Conservation (phyloP, 2,329 filamentous ascomycete species). For the Fusarium oligoseptatum region DNA sequence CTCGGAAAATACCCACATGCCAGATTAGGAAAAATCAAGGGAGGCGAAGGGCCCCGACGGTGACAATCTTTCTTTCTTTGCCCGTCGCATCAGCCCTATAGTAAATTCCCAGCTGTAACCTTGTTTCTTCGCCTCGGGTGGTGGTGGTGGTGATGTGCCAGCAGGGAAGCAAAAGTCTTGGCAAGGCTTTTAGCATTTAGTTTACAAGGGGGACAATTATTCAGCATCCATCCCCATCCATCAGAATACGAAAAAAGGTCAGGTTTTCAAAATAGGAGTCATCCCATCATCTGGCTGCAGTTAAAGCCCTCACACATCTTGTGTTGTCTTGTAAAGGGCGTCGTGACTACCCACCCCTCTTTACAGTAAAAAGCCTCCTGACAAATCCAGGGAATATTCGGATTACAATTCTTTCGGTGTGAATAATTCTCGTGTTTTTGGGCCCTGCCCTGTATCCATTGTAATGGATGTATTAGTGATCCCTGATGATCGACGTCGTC, state of each 20-base stretch:
- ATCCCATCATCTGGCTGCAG: neutral
- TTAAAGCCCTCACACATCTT: slow-evolving; percentile 5
- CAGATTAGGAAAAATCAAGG: slow-evolving; percentile 10
- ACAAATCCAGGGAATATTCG: slow-evolving; percentile 21
- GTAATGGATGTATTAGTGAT: slow-evolving; percentile 4
- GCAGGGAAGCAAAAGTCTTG: slow-evolving; percentile 1
- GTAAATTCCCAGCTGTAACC: neutral
- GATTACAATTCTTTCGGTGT: slow-evolving; percentile 3
- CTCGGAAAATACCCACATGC: slow-evolving; percentile 10
- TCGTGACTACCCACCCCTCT: slow-evolving; percentile 15
- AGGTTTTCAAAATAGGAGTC: neutral
- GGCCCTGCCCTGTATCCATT: neutral
- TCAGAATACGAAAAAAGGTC: neutral
- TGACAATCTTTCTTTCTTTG: neutral
- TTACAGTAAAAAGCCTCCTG: slow-evolving; percentile 2
- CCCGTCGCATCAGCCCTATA: slow-evolving; percentile 29
- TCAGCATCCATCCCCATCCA: neutral
- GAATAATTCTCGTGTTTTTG: slow-evolving; percentile 11
- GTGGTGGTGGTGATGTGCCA: neutral
- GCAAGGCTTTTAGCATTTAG: neutral
- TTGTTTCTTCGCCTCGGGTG: neutral
- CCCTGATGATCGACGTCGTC: slow-evolving; percentile 28
- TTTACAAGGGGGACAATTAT: neutral
- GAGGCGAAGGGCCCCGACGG: neutral
- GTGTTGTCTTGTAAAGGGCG: slow-evolving; percentile 40